Conservation (phyloP, 345 rosid species). For the Sonneratia alba region DNA sequence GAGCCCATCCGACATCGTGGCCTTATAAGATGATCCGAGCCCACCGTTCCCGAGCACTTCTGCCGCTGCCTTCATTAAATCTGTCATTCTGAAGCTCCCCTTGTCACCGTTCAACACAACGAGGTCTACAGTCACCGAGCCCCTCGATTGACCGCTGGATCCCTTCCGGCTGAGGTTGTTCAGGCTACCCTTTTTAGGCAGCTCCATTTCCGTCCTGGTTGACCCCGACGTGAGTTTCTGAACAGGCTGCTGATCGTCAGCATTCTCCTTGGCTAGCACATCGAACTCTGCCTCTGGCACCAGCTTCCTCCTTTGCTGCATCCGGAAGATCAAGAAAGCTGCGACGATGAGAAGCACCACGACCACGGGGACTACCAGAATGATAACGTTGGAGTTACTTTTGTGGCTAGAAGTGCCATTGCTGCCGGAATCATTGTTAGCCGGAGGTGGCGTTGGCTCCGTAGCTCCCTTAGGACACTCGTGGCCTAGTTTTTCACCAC, state of each 20-base stretch:
- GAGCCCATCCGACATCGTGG: slow-evolving; percentile 34
- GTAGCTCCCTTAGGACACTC: slow-evolving; percentile 18
- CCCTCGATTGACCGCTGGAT: slow-evolving; percentile 8
- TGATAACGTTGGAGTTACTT: slow-evolving; percentile 9
- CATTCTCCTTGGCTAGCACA: slow-evolving; percentile 6
- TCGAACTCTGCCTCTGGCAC: slow-evolving; percentile 8
- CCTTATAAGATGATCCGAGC: slow-evolving; percentile 56
- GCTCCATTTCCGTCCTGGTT: slow-evolving; percentile 8
- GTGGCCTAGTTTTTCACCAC: slow-evolving; percentile 35
- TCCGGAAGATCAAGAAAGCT: slow-evolving; percentile 14
- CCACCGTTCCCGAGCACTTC: slow-evolving; percentile 65
- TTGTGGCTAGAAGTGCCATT: neutral
- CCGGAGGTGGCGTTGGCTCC: neutral
- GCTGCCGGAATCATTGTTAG: neutral
- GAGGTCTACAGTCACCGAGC: slow-evolving; percentile 22
- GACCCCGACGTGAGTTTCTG: slow-evolving; percentile 29
- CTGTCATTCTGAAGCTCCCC: slow-evolving; percentile 49
- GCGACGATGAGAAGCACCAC: slow-evolving; percentile 21
- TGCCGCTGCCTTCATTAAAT: slow-evolving; percentile 72
- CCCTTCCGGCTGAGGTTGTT: slow-evolving; percentile 10
- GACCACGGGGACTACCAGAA: slow-evolving; percentile 25
- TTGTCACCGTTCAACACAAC: slow-evolving; percentile 47
- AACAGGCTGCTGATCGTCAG: slow-evolving; percentile 2
- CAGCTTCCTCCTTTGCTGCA: slow-evolving; percentile 16
- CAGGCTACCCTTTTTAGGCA: neutral